These are phyloP conservation scores for Logfia minima DNA, from an alignment of 129 eudicot species.

Conservation along the genomic window DNA sequence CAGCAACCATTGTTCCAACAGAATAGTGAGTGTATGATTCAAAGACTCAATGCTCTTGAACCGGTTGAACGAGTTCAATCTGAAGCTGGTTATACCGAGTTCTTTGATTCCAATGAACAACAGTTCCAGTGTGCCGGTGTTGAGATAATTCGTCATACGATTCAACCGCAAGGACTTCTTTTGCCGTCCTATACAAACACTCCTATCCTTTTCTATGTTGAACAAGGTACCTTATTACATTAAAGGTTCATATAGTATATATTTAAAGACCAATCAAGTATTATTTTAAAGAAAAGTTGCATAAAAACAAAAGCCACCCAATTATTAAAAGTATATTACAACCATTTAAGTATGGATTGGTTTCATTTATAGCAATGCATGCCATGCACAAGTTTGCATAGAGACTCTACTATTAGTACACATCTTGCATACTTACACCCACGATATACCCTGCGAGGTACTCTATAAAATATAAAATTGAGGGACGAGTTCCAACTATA, in stretches of 20 bases:
- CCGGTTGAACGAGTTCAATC: constrained; percentile 44
- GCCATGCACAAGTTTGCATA: no score
- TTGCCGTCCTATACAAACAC: constrained; percentile 58
- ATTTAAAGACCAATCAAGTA: not conserved
- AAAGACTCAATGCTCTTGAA: constrained; percentile 46
- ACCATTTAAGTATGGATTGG: no score
- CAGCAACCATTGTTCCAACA: constrained; percentile 1
- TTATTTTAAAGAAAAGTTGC: no score
- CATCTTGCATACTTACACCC: no score
- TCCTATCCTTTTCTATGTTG: constrained; percentile 53
- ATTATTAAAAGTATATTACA: no score
- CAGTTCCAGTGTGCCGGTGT: constrained; percentile 69
- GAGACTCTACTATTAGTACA: no score
- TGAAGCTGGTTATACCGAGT: constrained; percentile 68
- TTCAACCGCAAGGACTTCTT: constrained; percentile 50
- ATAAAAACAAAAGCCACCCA: no score
- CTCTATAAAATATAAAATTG: no score
- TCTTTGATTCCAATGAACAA: constrained; percentile 48
- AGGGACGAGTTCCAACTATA: no score
- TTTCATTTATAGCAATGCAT: no score
- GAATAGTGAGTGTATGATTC: constrained; percentile 47
- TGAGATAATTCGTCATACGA: constrained; percentile 41
- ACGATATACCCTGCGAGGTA: no score
- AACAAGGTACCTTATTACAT: constrained; percentile 39
- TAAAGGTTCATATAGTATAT: not conserved